Base-by-base conservation (phyloP, 495 filamentous ascomycete species). In the Hypoxylon lienhwacheense region DNA sequence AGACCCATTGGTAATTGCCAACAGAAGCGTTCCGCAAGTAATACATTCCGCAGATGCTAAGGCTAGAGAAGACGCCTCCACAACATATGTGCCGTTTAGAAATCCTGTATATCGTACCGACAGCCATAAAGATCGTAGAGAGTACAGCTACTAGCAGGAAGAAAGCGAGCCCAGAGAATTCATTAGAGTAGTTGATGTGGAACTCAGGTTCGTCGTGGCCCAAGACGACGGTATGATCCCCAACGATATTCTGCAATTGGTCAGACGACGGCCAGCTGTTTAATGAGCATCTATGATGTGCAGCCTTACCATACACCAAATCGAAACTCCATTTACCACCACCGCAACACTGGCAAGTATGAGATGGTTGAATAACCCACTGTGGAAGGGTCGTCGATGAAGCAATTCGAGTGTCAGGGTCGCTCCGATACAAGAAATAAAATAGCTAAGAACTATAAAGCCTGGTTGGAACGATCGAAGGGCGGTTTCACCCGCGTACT, bases 21-120 rank as follows among this genome's bases (percentile, higher is more conserved):
- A 93, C 91, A 25, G 90, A 88, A 8, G 85, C 77, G 62, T 95
- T 88, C 19, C 89, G 89, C 34, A 95, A 72, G 59, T 95, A 96
- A 65, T 96, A 89, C 91, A 96, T 96, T 3, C 85, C 91, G 46
- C 86, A 87, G 44, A 95, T 84, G 14, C 87, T 81, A 2, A 80
- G 70, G 5, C 91, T 91, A 0, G 85, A 83, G 32, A 90, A 69
- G 3, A 81, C 49, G 0, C 90, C 89, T 19, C 84, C 85, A 0
- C 78, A 53, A n/a, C 71, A 34, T 11, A 88, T 78, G 7, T 84
- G 80, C 64, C 78, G 56, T 65, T 81, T 78, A 22, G 73, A 77
- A 8, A 86, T 71, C 21, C 64, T 73, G 29, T 79, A 79, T 49
- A 78, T 78, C 20, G 75, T 73, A 16, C 80, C 83, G 29, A 84